Evolutionary conservation across 179 eudicot genomes (phyloP), one percentile per base, ranked within the genome.

Genomic region (Nepenthes alata): DNA sequence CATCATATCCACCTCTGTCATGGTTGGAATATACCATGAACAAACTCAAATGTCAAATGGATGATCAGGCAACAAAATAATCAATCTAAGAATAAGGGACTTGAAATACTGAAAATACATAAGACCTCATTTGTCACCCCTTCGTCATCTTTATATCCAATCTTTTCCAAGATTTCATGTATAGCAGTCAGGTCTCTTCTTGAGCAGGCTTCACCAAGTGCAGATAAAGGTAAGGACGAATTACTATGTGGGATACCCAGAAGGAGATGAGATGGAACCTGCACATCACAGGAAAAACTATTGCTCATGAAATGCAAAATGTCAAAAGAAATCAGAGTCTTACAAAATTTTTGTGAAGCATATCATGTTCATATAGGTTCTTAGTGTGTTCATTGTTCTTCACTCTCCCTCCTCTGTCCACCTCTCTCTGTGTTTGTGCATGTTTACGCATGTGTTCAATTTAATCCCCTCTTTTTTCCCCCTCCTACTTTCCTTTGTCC

Each of bases 171-270:
- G 49, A 83, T 65, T 76, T 77, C 84, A 65, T 83, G 88, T 47
- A 85, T 78, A 61, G 85, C 85, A 55, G 81, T 83, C 80, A 85
- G 77, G 64, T 85, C 88, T 74, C 68, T 76, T 79, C 82, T 85
- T 55, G 55, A 64, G 67, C 84, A 79, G 49, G 86, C 89, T 59
- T 84, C 84, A 14, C 89, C 89, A 62, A 79, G 65, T 13, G 81
- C 65, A 37, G 82, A 63, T 58, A 68, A 63, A 49, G 89, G 80
- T 66, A 74, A 44, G 54, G 78, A 62, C 10, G 82, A 64, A 34
- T 77, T 67, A 65, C 76, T 65, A 64, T 71, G 72, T 7, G 82
- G 60, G 16, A 81, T 71, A 37, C 84, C 86, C 89, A 84, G 73
- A 65, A 84, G 72, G 51, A 61, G 72, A 79, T 79, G 86, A 71